These are phyloP conservation scores for Pythium scleroteichum DNA, from an alignment of 352 stramenopile genomes.

Conservation along the genomic window DNA sequence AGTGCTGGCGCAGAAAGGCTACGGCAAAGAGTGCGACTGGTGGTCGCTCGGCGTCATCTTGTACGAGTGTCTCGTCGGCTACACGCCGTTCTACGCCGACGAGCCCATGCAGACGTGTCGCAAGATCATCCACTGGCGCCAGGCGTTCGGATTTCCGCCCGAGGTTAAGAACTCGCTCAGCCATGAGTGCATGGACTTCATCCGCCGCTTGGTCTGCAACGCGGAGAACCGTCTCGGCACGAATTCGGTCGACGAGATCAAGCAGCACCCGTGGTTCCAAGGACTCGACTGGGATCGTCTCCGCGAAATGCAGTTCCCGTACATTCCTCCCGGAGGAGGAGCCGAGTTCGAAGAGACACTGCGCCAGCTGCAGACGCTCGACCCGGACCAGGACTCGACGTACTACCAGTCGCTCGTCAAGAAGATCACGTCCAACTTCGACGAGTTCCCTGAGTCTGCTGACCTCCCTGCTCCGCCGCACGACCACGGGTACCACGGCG, in stretches of 20 bases:
- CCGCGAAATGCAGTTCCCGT: constrained; percentile 80
- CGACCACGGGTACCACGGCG: constrained; percentile 20
- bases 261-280: constrained; percentile 97
- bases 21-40: constrained; percentile 96
- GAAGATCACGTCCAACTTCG: constrained; percentile 96
- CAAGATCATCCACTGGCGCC: constrained; percentile 92
- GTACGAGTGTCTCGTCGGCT: constrained; percentile 99
- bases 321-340: constrained; percentile 83
- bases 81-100: constrained; percentile 99
- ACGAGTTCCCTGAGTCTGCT: constrained; percentile 94
- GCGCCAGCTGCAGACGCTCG: constrained; percentile 86
- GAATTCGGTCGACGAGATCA: constrained; percentile 95
- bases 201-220: constrained; percentile 93
- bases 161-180: constrained; percentile 63
- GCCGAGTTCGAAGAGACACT: constrained; percentile 92
- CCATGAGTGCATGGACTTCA: constrained; percentile 91
- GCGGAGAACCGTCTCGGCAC: constrained; percentile 93
- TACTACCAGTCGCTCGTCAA: constrained; percentile 90
- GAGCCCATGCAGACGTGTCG: constrained; percentile 96
- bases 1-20: constrained; percentile 93
- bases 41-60: constrained; percentile 99
- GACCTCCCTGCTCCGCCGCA: constrained; percentile 40
- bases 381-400: constrained; percentile 47
- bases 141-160: constrained; percentile 82
- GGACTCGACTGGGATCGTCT: constrained; percentile 93